These are phyloP conservation scores for Phaseolus lunatus DNA, from an alignment of 306 rosid genomes.

Conservation along the genomic window DNA sequence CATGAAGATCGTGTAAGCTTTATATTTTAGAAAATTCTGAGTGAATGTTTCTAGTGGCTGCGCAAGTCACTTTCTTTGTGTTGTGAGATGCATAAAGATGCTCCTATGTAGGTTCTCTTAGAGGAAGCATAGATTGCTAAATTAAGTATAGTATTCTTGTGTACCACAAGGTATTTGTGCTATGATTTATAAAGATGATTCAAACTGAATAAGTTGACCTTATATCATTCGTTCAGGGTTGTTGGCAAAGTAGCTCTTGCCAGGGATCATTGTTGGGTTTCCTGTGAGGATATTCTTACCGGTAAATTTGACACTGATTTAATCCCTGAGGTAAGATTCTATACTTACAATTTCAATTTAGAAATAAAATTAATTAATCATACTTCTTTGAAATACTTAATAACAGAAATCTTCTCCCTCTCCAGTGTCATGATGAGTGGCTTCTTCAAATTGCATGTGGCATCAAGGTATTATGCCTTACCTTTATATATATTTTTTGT, in stretches of 20 bases:
- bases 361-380: slow-evolving; percentile 6
- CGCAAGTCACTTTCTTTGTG: background rate
- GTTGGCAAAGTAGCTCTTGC: slow-evolving; percentile 78
- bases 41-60: slow-evolving; percentile 28
- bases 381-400: slow-evolving; percentile 39
- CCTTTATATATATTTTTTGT: slow-evolving; percentile 9
- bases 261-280: slow-evolving; percentile 74
- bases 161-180: background rate
- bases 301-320: slow-evolving; percentile 46
- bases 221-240: slow-evolving; percentile 55
- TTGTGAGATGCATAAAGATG: background rate
- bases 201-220: slow-evolving; percentile 28
- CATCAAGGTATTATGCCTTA: slow-evolving; percentile 68
- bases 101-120: slow-evolving; percentile 3
- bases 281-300: slow-evolving; percentile 52
- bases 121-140: background rate
- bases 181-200: slow-evolving; percentile 19
- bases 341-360: slow-evolving; percentile 23
- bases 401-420: slow-evolving; percentile 40
- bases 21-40: background rate
- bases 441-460: slow-evolving; percentile 82
- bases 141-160: background rate
- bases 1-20: slow-evolving; percentile 1
- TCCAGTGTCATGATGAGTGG: slow-evolving; percentile 83
- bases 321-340: slow-evolving; percentile 63